Conservation (phyloP, 2,329 filamentous ascomycete genomes). For the Microdochium nivale region DNA sequence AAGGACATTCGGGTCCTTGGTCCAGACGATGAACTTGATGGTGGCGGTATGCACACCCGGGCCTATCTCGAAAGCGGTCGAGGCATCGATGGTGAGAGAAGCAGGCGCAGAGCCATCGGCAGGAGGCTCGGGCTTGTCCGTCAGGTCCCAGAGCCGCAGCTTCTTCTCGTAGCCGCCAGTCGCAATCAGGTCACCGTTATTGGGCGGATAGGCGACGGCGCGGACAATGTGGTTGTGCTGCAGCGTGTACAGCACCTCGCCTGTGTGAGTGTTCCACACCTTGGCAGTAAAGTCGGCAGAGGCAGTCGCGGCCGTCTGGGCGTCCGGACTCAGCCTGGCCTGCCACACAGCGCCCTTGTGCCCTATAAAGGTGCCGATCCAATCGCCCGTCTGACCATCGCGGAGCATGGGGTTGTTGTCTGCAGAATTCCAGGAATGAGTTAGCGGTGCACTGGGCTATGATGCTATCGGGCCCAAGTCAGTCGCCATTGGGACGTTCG, state of each 20-base stretch:
- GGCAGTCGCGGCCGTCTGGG: conserved; percentile 80
- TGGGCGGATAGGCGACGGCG: conserved; percentile 79
- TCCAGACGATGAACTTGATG: conserved; percentile 97
- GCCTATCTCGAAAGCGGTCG: conserved; percentile 77
- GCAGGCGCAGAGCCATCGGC: conserved; percentile 21
- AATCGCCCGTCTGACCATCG: conserved; percentile 91
- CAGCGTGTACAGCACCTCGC: conserved; percentile 78
- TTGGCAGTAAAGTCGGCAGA: conserved; percentile 95
- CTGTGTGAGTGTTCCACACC: conserved; percentile 94
- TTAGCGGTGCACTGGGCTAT: background rate
- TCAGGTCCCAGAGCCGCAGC: conserved; percentile 84
- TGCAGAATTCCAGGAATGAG: conserved; percentile 24
- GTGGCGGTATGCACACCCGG: conserved; percentile 73
- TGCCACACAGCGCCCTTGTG: conserved; percentile 99
- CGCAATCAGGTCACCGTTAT: conserved; percentile 74
- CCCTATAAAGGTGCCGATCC: conserved; percentile 96
- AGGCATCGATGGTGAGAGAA: conserved; percentile 43
- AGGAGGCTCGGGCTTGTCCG: conserved; percentile 36
- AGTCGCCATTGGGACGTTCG: conserved; percentile 8
- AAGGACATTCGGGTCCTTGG: conserved; percentile 75
- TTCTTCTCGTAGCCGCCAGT: conserved; percentile 97
- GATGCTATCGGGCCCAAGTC: conserved; percentile 8
- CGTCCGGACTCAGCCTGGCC: conserved; percentile 81
- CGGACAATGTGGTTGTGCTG: conserved; percentile 94
- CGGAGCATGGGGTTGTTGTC: conserved; percentile 98